phyloP scores from a whole-genome alignment of 768 basidiomycete species.

The Hygrophoropsis aurantiaca region DNA sequence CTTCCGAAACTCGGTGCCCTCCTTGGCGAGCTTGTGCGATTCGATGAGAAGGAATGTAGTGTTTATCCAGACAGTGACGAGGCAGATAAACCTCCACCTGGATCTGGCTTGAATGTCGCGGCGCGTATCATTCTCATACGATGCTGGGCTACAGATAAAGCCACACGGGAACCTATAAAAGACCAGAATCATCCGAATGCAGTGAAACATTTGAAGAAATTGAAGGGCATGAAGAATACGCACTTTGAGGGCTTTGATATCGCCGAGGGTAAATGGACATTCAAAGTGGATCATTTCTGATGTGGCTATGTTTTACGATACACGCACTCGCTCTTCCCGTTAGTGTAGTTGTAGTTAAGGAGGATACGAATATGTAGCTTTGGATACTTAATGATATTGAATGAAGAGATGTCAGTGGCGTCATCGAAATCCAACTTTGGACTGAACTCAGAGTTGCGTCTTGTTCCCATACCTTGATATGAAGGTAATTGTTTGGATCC shows the following conservation, averaged over 20 bases:
- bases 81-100: conserved; percentile 79
- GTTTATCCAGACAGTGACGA: conserved; percentile 92
- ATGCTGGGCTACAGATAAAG: conserved; percentile 91
- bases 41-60: conserved; percentile 88
- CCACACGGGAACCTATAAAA: conserved; percentile 86
- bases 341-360: conserved; percentile 17
- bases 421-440: too few species aligned
- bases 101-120: conserved; percentile 86
- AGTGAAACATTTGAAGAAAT: conserved; percentile 72
- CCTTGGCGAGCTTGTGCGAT: conserved; percentile 82
- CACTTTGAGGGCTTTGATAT: conserved; percentile 80
- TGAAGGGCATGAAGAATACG: conserved; percentile 85
- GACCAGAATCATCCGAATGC: conserved; percentile 71
- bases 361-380: conserved; percentile 15
- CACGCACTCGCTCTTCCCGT: neutral
- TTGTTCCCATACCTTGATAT: conserved; percentile 1
- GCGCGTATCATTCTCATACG: conserved; percentile 74
- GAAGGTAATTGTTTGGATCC: conserved; percentile 10
- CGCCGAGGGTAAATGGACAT: conserved; percentile 86
- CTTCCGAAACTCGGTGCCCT: conserved; percentile 77
- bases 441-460: too few species aligned
- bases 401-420: too few species aligned
- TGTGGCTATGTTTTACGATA: conserved; percentile 4
- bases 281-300: conserved; percentile 92
- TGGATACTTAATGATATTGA: conserved; percentile 15